Evolutionary conservation across 1,284 basidiomycete species (phyloP), one percentile per base, ranked within the genome.

Genomic region (Tilletiaria anomala): DNA sequence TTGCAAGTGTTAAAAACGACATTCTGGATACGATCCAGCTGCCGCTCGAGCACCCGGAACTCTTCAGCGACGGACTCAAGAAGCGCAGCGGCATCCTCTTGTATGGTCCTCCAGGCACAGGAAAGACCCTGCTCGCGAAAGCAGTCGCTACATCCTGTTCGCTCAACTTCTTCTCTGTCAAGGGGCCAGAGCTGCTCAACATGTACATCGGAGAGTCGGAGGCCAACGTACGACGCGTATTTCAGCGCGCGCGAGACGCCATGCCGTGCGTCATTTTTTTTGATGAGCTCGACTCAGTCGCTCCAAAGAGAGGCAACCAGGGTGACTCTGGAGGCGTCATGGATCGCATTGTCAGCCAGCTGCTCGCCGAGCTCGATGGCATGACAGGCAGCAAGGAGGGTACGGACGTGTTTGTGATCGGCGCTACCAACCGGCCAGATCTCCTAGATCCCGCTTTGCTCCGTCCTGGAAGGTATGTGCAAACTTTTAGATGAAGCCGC

Each of bases 11-110:
- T 45, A 97, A 96, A 69, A 69, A 77, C 33, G 91, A 96, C 56
- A 96, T 99, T 44, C 72, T 97, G 52, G 91, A 99, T 58, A 99
- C 91, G 14, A 85, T 97, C 36, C 89, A 97, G 65, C 72, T 99
- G 3, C 93, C 93, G 0, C 72, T 99, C 19, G 84, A 94, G 46
- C 79, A 86, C 61, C 91, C 93, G 2, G 88, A 96, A 58, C 70
- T 99, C 1, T 99, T 99, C 68, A 76, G 79, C 4, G 79, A 82
- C 47, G 91, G 91, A 1, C 70, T 99, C 17, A 97, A 97, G 71
- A 93, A 94, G 68, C 77, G 93, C 52, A 93, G 87, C 44, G 89
- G 88, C 37, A 56, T 53, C 23, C 43, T 66, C 21, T 53, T 66
- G 17, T 71, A 71, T 47, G 70, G 70, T 3, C 70, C 70, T 4